A percentile compares a stretch with the other conserved stretches of the same genome.
These are phyloP conservation scores for Trichoderma citrinoviride DNA, from an alignment of 2,329 filamentous ascomycete genomes.

Conservation along the genomic window DNA sequence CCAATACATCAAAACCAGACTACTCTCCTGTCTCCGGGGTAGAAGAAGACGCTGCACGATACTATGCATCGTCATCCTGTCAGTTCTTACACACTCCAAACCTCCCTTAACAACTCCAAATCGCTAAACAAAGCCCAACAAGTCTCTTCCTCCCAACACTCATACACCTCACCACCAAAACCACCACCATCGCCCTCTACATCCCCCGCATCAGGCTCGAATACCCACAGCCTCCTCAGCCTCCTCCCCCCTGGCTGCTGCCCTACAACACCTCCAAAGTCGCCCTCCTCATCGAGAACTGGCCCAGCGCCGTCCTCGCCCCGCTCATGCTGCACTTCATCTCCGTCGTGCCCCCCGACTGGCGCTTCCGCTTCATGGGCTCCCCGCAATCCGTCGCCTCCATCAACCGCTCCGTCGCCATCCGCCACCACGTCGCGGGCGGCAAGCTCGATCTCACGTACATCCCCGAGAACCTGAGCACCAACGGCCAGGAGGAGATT, in stretches of 20 bases:
- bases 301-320: constrained; percentile 48
- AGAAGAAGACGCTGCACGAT: neutral
- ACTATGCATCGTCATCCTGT: neutral
- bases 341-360: constrained; percentile 54
- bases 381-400: constrained; percentile 44
- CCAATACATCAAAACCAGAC: neutral
- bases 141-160: neutral
- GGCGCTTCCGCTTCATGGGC: constrained; percentile 57
- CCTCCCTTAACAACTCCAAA: too few relatives aligned
- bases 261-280: constrained; percentile 48
- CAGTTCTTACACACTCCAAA: neutral
- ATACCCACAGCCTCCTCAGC: neutral
- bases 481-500: constrained; percentile 51
- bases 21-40: neutral
- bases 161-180: neutral
- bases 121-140: neutral
- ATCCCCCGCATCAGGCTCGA: constrained; percentile 11
- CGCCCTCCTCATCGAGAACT: constrained; percentile 55
- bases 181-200: neutral
- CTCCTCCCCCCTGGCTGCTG: too few relatives aligned
- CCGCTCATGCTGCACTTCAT: constrained; percentile 57
- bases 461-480: constrained; percentile 53
- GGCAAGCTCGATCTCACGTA: constrained; percentile 51
- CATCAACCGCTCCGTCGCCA: constrained; percentile 46
- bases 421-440: constrained; percentile 41